Percentiles rank a stretch among this genome's conserved stretches.
These are phyloP conservation scores for Dactylellina cionopaga DNA, from an alignment of 2,329 filamentous ascomycete genomes.

Conservation along the genomic window DNA sequence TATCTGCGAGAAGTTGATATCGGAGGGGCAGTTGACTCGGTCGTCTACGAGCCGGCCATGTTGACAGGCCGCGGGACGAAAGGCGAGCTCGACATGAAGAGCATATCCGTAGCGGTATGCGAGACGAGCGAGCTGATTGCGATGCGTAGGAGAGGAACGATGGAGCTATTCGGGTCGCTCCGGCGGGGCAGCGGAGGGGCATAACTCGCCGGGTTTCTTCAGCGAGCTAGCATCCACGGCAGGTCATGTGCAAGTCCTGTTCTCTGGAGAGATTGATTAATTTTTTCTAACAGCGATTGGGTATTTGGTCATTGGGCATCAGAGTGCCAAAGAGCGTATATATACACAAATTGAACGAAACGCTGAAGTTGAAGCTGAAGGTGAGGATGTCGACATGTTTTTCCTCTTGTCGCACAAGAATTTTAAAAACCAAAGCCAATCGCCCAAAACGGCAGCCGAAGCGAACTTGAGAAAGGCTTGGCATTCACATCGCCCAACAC, in stretches of 20 bases:
- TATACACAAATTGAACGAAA: not conserved
- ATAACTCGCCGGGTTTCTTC: conserved; percentile 41
- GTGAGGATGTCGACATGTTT: not conserved
- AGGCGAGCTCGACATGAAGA: conserved; percentile 37
- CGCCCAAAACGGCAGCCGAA: conserved; percentile 44
- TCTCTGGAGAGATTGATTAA: not conserved
- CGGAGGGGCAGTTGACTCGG: conserved; percentile 22
- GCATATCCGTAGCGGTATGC: conserved; percentile 43
- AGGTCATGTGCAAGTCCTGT: conserved; percentile 32
- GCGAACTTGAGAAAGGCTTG: conserved; percentile 26
- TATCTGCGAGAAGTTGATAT: conserved; percentile 41
- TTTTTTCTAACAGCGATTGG: no score
- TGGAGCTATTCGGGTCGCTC: conserved; percentile 37
- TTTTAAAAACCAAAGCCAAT: conserved; percentile 24
- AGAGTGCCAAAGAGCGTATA: no score
- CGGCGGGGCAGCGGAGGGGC: conserved; percentile 51
- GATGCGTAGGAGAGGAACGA: conserved; percentile 8
- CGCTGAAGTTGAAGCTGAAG: conserved; percentile 4
- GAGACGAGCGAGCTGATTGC: conserved; percentile 2
- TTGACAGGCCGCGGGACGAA: conserved; percentile 34
- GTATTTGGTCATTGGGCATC: no score
- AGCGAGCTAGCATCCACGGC: conserved; percentile 45
- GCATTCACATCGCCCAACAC: conserved; percentile 12
- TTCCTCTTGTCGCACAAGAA: conserved; percentile 43
- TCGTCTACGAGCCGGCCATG: conserved; percentile 15